These are phyloP conservation scores for Mycena maculata DNA, from an alignment of 768 basidiomycete species.

Conservation along the genomic window DNA sequence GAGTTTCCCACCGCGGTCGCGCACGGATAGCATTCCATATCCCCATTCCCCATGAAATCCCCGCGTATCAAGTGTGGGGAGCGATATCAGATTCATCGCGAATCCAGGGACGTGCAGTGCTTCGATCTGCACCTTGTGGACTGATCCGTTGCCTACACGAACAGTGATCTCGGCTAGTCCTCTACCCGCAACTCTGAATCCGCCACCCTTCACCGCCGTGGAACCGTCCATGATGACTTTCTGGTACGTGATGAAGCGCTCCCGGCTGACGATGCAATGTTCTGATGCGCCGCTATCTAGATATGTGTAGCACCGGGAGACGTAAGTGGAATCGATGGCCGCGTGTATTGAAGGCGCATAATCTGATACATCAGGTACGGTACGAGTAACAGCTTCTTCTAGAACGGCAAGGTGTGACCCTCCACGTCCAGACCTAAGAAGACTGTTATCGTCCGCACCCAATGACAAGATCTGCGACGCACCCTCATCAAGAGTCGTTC, in stretches of 20 bases:
- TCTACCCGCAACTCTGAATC: background rate
- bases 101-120: slow-evolving; percentile 1
- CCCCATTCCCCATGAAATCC: slow-evolving; percentile 4
- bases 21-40: background rate
- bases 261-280: background rate
- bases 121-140: background rate
- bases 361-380: slow-evolving; percentile 4
- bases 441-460: background rate
- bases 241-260: slow-evolving; percentile 10
- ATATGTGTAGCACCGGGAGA: background rate
- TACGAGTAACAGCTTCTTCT: background rate
- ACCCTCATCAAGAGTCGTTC: background rate
- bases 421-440: background rate
- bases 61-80: background rate
- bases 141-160: background rate
- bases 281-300: slow-evolving; percentile 18
- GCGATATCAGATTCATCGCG: slow-evolving; percentile 8
- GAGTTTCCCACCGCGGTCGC: background rate
- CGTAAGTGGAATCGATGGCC: background rate
- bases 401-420: background rate
- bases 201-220: background rate
- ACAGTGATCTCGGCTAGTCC: slow-evolving; percentile 2
- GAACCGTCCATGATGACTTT: background rate
- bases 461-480: background rate
- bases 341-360: background rate